phyloP scores from a whole-genome alignment of 371 early-diverging fungal genomes.

The Chytridium lagenaria region DNA sequence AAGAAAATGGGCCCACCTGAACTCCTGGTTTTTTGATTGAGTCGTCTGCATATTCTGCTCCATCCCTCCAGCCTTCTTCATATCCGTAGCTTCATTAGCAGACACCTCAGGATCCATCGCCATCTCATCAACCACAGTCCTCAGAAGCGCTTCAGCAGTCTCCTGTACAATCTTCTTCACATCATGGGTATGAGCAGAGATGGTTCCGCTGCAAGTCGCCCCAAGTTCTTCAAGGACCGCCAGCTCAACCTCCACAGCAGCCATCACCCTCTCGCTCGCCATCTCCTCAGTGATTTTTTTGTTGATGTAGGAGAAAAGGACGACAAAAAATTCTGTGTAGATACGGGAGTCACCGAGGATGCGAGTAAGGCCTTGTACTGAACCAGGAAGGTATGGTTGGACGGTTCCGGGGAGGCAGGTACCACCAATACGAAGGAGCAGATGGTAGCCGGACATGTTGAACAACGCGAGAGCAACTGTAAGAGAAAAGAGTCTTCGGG shows the following conservation, averaged over 20 bases:
- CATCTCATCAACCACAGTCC: slow-evolving; percentile 4
- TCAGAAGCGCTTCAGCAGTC: slow-evolving; percentile 17
- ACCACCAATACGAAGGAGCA: slow-evolving; percentile 34
- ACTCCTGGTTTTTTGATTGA: background rate
- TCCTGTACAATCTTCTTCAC: slow-evolving; percentile 11
- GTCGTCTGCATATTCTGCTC: slow-evolving; percentile 2
- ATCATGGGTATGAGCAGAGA: background rate
- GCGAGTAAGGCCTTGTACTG: slow-evolving; percentile 35
- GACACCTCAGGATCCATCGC: slow-evolving; percentile 1
- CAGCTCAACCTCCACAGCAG: slow-evolving; percentile 40
- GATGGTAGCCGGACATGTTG: slow-evolving; percentile 21
- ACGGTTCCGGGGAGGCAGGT: slow-evolving; percentile 1
- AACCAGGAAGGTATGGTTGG: slow-evolving; percentile 28
- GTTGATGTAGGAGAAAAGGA: slow-evolving; percentile 31
- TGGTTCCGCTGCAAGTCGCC: slow-evolving; percentile 29
- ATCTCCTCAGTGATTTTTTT: slow-evolving; percentile 24
- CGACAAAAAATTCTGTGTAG: slow-evolving; percentile 30
- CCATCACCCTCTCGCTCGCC: slow-evolving; percentile 33
- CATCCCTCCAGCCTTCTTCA: slow-evolving; percentile 19
- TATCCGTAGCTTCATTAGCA: slow-evolving; percentile 22
- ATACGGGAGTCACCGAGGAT: slow-evolving; percentile 32
- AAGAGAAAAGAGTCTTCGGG: slow-evolving; percentile 39
- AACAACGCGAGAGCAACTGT: slow-evolving; percentile 35
- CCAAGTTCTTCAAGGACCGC: slow-evolving; percentile 38
- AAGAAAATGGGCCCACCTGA: slow-evolving; percentile 10